Evolutionary conservation across 371 early-diverging fungal species (phyloP).

Genomic region (Haplosporangium sp.): DNA sequence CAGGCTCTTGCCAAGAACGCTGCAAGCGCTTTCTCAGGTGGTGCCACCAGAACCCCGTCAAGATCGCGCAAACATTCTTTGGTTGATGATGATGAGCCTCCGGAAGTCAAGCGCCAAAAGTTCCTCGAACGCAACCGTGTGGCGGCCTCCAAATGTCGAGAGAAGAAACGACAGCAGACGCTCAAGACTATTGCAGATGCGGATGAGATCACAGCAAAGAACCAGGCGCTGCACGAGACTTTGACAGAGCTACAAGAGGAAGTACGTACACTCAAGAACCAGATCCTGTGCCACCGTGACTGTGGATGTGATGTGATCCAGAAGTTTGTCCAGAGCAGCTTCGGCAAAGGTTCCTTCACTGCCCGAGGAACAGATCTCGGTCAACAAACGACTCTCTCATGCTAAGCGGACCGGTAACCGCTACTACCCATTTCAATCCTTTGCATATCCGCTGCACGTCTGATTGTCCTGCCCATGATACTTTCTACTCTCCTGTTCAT

Average conservation of each 20-base stretch:
- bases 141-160: conserved; percentile 83
- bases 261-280: conserved; percentile 71
- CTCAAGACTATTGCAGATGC: conserved; percentile 72
- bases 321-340: conserved; percentile 57
- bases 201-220: conserved; percentile 63
- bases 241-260: conserved; percentile 75
- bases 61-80: conserved; percentile 41
- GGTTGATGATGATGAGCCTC: conserved; percentile 30
- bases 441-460: too few relatives aligned
- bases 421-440: too few relatives aligned
- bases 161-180: conserved; percentile 82
- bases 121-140: conserved; percentile 83
- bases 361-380: too few relatives aligned
- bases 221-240: conserved; percentile 68
- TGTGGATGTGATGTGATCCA: conserved; percentile 70
- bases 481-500: too few relatives aligned
- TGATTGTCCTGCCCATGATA: too few relatives aligned
- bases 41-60: neutral
- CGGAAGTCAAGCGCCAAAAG: conserved; percentile 62
- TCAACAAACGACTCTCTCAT: too few relatives aligned
- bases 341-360: conserved; percentile 10
- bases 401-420: neutral
- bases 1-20: too few relatives aligned
- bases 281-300: conserved; percentile 72
- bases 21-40: too few relatives aligned